Evolutionary conservation across 345 rosid species (phyloP), one percentile per base, ranked within the genome.

Genomic region (Sisymbrium altissimum): DNA sequence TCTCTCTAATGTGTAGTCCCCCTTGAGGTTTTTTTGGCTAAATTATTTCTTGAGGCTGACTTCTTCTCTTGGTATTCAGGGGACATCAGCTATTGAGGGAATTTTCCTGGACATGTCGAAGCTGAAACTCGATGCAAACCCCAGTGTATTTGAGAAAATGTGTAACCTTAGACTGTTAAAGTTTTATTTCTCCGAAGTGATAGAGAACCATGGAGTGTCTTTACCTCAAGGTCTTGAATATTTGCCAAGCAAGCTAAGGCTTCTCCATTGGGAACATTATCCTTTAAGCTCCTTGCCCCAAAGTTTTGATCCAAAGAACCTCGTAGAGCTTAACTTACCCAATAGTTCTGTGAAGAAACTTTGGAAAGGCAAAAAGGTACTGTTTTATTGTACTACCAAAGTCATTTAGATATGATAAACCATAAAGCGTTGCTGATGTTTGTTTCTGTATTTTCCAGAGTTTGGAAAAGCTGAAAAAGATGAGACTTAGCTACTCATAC

Each of bases 301-400:
- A 3, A 18, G 27, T 29, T 78, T 81, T 60, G 7, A 50, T 68
- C 66, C 62, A 0, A 17, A 55, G 36, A 78, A 70, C 12, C 79
- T 83, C 12, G 63, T 78, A 12, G 76, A 54, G 64, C 75, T 81
- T 33, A 18, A 64, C 59, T 27, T 80, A 40, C 13, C 65, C 14
- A 15, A 6, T 14, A 72, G 82, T 30, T 12, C 17, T 4, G 38
- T 35, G 33, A 7, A 49, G 32, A 56, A 54, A 52, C 81, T 78
- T n/a, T 75, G 84, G 86, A 61, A 64, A 50, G 80, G 69, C 27
- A 46, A 27, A 8, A 61, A 13, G 68, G 84, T 6, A 75, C 45
- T 3, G 6, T 29, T 36, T 44, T 9, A 0, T 68, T 3, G n/a
- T 17, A 53, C 6, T 10, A 53, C 13, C 40, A 61, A n/a, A 3